Evolutionary conservation across 768 basidiomycete genomes (phyloP), one percentile per base, ranked within the genome.

Genomic region (Russula brevipes): DNA sequence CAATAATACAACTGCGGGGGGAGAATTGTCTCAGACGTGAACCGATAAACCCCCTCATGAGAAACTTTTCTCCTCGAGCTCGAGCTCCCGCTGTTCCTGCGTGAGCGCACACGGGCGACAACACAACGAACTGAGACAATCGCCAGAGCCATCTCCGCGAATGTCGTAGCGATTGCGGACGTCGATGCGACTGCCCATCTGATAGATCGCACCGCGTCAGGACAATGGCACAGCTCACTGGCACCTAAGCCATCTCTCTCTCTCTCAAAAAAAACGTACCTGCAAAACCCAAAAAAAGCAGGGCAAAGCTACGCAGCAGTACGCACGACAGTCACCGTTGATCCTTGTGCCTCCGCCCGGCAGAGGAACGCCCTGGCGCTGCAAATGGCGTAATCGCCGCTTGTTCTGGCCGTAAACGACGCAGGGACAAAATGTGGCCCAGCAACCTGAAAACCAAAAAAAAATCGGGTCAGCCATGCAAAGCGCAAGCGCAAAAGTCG

Each of bases 51-150:
- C 24, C 31, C 33, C 16, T 57, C 30, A 50, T 14, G 44, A 38
- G 11, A 72, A 64, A 60, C 75, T 78, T 62, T 72, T 70, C 70
- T 82, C 81, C 67, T 82, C 81, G 58, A 79, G 70, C 68, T 77
- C 76, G 11, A 84, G 64, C 64, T 84, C 81, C 36, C 76, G 73
- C 36, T 72, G 72, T 63, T 80, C 81, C 68, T 84, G 82, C 0
- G 75, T 74, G 50, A 84, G 77, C 11, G 75, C 75, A 69, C 83
- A 85, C 17, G 81, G 76, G 0, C 68, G 65, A 68, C 82, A 83
- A 66, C 73, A 82, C 30, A 71, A 75, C 0, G 77, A 70, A 4
- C 75, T 60, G 45, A 69, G 69, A 64, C 78, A 82, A 62, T 82
- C 82, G 3, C 73, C 73, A 56, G 72, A 71, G 11, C 71, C 66